Base-by-base conservation (phyloP, 1,284 basidiomycete genomes). In the Sanguinoderma infundibulare region DNA sequence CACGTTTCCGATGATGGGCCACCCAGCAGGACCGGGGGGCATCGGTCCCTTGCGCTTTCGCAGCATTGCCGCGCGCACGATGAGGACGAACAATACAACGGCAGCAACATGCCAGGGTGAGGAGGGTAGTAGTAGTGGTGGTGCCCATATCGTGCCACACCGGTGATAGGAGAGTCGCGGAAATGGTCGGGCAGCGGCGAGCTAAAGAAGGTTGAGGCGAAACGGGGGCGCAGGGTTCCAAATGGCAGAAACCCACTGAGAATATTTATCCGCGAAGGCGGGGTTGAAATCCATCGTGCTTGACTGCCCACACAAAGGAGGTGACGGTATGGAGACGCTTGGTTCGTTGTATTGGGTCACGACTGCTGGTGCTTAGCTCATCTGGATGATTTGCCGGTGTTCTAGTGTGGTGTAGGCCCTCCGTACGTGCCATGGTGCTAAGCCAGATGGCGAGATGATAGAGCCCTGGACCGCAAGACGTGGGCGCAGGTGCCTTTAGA, bases 21-120 rank as follows among this genome's bases (percentile, higher is more conserved):
- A 66, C 0, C 73, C 72, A n/a, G 46, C 56, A 0, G 75, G 75
- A 52, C 75, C 75, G 9, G 75, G 75, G 22, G 74, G 73, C 34
- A 72, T 51, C 0, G 50, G 40, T 2, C 49, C 49, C 28, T 20
- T 44, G 20, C 49, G 36, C 38, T 39, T 52, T 17, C 59, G 59
- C 24, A 56, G 28, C 14, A 53, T n/a, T 10, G 39, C 49, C 17
- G 39, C n/a, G 20, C 49, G 40, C 8, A 56, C 12, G 54, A 55
- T 30, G 32, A 60, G 26, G 6, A 60, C 17, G 49, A 60, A 39
- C 24, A 60, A 34, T 5, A 60, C 10, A 17, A 36, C 59, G 8
- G 59, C 40, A 12, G 59, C 54, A 7, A 52, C 38, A 46, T 52
- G 59, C 59, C 59, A 60, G 9, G 59, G 59, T 39, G 39, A 56